A percentile compares a stretch with the other conserved stretches of the same genome.
Conservation (phyloP, 768 basidiomycete species). For the Hygrophorus pudorinus region DNA sequence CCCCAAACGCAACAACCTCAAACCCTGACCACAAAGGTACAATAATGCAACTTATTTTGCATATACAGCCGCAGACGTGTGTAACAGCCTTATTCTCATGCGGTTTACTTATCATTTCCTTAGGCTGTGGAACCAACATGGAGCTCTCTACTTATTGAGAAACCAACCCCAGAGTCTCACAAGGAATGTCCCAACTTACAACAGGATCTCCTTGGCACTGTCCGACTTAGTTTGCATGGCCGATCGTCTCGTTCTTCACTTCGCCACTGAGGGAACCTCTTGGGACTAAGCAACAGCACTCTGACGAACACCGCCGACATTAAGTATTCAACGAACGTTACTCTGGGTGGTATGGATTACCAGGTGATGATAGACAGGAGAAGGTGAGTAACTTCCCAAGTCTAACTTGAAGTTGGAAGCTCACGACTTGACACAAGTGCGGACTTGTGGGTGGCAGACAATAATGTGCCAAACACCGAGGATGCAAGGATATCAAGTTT, state of each 20-base stretch:
- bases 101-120: not conserved
- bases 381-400: slow-evolving; percentile 7
- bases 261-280: not conserved
- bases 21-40: too few species aligned
- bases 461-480: too few species aligned
- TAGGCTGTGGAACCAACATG: slow-evolving; percentile 53
- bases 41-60: slow-evolving; percentile 66
- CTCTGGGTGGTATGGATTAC: too few species aligned
- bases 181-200: slow-evolving; percentile 38
- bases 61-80: not conserved
- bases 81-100: not conserved
- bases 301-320: too few species aligned
- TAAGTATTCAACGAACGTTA: too few species aligned
- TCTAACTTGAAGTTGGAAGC: not conserved
- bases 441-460: too few species aligned
- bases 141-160: slow-evolving; percentile 40
- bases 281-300: not conserved
- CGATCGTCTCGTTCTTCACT: not conserved
- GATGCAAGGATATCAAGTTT: slow-evolving; percentile 9
- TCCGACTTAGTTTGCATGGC: slow-evolving; percentile 28
- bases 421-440: too few species aligned
- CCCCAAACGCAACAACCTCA: too few species aligned
- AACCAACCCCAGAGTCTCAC: slow-evolving; percentile 63
- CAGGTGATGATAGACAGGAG: too few species aligned
- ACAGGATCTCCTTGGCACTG: slow-evolving; percentile 18